Conservation (phyloP, 371 early-diverging fungal species). For the Mortierella sp. region DNA sequence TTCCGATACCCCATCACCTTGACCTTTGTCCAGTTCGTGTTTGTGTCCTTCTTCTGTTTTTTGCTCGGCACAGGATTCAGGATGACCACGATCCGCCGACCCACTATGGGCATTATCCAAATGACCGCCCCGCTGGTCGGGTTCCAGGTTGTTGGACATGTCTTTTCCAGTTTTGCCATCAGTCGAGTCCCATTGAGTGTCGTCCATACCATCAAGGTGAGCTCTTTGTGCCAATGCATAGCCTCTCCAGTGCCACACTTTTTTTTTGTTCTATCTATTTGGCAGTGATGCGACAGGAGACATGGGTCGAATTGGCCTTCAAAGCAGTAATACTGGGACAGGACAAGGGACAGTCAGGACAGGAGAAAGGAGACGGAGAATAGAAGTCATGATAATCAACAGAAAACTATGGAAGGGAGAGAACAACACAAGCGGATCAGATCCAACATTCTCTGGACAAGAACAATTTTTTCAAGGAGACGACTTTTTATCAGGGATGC, state of each 20-base stretch:
- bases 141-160: constrained; percentile 90
- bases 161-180: constrained; percentile 83
- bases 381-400: background rate
- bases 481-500: background rate
- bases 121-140: constrained; percentile 79
- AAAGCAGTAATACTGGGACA: background rate
- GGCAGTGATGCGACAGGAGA: background rate
- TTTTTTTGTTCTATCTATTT: background rate
- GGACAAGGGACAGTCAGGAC: background rate
- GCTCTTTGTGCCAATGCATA: background rate
- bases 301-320: background rate
- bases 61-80: constrained; percentile 59
- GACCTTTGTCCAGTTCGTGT: constrained; percentile 83
- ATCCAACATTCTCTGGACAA: background rate
- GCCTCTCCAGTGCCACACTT: background rate
- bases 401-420: background rate
- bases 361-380: background rate
- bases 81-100: constrained; percentile 65
- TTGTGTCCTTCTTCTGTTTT: constrained; percentile 76
- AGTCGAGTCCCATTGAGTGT: constrained; percentile 84
- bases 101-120: constrained; percentile 67
- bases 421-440: background rate
- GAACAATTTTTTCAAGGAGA: constrained; percentile 5
- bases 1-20: constrained; percentile 86
- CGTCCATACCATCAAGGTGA: constrained; percentile 93